Evolutionary conservation across 305 asterid genomes (phyloP).

Genomic region (Fraxinus greggii): DNA sequence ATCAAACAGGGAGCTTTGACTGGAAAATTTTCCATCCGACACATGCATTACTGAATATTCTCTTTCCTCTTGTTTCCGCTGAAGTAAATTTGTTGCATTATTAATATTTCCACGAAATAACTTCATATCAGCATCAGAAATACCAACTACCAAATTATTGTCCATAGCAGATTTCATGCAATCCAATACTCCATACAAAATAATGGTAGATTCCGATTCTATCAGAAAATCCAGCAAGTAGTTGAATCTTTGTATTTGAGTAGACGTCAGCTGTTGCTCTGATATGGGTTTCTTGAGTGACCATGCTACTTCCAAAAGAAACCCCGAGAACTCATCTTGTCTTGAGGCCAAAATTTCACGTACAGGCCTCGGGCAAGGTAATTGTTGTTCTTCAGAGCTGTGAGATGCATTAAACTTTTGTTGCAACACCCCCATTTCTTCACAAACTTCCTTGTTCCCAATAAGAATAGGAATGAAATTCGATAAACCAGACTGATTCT

Average conservation of each 20-base stretch:
- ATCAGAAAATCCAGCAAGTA: constrained; percentile 49
- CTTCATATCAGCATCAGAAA: constrained; percentile 47
- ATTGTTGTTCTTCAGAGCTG: constrained; percentile 33
- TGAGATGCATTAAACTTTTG: constrained; percentile 33
- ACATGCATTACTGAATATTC: constrained; percentile 21
- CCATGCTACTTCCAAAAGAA: constrained; percentile 79
- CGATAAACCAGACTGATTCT: constrained; percentile 87
- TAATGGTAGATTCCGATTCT: constrained; percentile 47
- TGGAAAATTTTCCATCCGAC: constrained; percentile 17
- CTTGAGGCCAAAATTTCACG: constrained; percentile 45
- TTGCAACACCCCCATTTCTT: constrained; percentile 67
- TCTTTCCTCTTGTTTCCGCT: constrained; percentile 26
- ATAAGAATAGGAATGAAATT: constrained; percentile 85
- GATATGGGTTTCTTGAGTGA: constrained; percentile 51
- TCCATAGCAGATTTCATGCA: constrained; percentile 35
- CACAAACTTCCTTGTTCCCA: constrained; percentile 71
- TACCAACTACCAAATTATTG: constrained; percentile 31
- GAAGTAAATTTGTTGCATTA: constrained; percentile 40
- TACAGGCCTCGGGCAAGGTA: constrained; percentile 30
- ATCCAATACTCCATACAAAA: constrained; percentile 51
- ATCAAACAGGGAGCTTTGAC: constrained; percentile 31
- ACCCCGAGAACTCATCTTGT: constrained; percentile 48
- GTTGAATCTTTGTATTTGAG: constrained; percentile 53
- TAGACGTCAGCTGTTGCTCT: constrained; percentile 39
- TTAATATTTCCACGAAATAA: constrained; percentile 41